Base-by-base conservation (phyloP, 108 stramenopile species). In the Nitzschia inconspicua region DNA sequence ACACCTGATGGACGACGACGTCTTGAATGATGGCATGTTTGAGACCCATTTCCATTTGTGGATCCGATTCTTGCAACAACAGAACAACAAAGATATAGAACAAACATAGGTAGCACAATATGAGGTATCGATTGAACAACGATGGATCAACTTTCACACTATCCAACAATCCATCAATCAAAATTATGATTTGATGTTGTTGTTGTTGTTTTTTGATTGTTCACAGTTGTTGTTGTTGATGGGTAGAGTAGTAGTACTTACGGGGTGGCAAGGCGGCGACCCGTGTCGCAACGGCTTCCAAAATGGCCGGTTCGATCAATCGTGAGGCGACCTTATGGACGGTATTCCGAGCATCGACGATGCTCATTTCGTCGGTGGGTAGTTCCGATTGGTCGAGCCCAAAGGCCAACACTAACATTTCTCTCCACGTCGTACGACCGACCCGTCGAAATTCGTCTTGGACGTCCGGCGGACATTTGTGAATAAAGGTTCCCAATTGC, bases 21-120 rank as follows among this genome's bases (percentile, higher is more conserved):
- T 87, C 66, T 60, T 91, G 93, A 34, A 95, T 76, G 25, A 79
- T 70, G 4, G 84, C 77, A 57, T 95, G 89, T 51, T 83, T 89
- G 50, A 66, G 35, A 37, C 75, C 80, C 76, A 87, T 59, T 44
- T 89, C 92, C 28, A 83, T 67, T 39, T 84, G 68, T 7, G 72
- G 60, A 63, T 84, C 53, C 0, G 68, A 56, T 48, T 70, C 59
- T 65, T 18, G 32, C 22, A 48, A 56, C 23, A 0, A 11, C 10
- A 46, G 0, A 25, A 43, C 9, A 14, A 44, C 5, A 6, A 39
- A 39, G 6, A 10, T 39, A 20, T 52, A n/a, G n/a, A n/a, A n/a
- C n/a, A n/a, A n/a, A n/a, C n/a, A n/a, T n/a, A n/a, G n/a, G n/a
- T n/a, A n/a, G n/a, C n/a, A n/a, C n/a, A n/a, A n/a, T n/a, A n/a